Percentiles rank a stretch among this genome's conserved stretches.
phyloP scores from a whole-genome alignment of 176 grass and related monocot genomes.

The Oryza glumipatula region DNA sequence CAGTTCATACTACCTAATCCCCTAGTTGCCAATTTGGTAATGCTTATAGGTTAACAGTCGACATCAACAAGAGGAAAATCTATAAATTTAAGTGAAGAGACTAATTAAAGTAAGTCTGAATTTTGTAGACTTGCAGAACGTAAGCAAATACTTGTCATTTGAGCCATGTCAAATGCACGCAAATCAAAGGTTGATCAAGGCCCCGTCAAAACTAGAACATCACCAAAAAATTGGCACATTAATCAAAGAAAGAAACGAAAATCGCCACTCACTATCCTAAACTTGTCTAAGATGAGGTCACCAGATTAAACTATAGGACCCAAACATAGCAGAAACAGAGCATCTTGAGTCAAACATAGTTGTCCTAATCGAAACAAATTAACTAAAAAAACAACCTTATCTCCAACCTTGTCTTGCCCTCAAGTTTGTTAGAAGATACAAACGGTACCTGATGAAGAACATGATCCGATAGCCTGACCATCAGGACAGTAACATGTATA shows the following conservation, averaged over 20 bases:
- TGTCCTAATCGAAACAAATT: neutral
- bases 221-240: neutral
- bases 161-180: neutral
- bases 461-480: neutral
- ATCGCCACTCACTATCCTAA: neutral
- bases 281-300: neutral
- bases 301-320: neutral
- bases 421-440: neutral
- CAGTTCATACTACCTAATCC: neutral
- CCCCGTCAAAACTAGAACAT: neutral
- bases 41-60: neutral
- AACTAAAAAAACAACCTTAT: neutral
- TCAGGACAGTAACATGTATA: conserved; percentile 42
- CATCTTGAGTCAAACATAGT: neutral
- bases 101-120: neutral
- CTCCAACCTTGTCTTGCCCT: neutral
- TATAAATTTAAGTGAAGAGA: neutral
- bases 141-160: neutral
- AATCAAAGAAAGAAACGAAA: neutral
- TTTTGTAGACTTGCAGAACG: neutral
- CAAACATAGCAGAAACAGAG: neutral
- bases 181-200: neutral
- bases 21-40: neutral
- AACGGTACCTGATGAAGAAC: conserved; percentile 36
- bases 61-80: conserved; percentile 2